These are phyloP conservation scores for Coemansia sp. DNA, from an alignment of 192 early-diverging fungal genomes.

Conservation along the genomic window DNA sequence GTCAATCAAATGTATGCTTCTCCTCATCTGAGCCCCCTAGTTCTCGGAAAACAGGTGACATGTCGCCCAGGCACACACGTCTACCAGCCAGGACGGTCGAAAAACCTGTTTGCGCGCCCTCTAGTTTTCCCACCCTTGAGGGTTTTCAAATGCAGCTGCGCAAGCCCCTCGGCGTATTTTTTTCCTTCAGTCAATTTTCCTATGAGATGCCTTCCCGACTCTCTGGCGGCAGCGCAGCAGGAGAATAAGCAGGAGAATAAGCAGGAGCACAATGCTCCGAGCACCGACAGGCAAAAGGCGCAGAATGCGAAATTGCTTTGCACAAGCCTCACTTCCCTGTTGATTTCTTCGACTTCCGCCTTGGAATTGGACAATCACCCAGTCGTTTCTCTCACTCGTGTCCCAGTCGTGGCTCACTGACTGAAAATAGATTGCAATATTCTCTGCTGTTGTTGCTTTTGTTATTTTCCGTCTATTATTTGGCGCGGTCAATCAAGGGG, in stretches of 20 bases:
- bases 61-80: background rate
- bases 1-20: slow-evolving; percentile 3
- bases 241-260: background rate
- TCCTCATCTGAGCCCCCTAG: background rate
- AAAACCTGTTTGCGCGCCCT: background rate
- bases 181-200: background rate
- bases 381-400: background rate
- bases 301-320: background rate
- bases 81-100: background rate
- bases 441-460: background rate
- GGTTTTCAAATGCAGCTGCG: background rate
- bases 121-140: slow-evolving; percentile 2
- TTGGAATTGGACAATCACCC: background rate
- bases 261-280: slow-evolving; percentile 1
- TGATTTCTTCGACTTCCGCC: background rate
- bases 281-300: background rate
- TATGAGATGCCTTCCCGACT: slow-evolving; percentile 1
- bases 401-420: background rate
- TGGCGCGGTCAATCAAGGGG: background rate
- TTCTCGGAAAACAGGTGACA: background rate
- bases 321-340: slow-evolving; percentile 2
- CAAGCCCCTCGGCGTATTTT: slow-evolving; percentile 1
- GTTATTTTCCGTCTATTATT: background rate
- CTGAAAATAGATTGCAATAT: background rate
- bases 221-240: background rate